A percentile compares a stretch with the other conserved stretches of the same genome.
Conservation (phyloP, 2,329 filamentous ascomycete genomes). For the Talaromyces piceae region DNA sequence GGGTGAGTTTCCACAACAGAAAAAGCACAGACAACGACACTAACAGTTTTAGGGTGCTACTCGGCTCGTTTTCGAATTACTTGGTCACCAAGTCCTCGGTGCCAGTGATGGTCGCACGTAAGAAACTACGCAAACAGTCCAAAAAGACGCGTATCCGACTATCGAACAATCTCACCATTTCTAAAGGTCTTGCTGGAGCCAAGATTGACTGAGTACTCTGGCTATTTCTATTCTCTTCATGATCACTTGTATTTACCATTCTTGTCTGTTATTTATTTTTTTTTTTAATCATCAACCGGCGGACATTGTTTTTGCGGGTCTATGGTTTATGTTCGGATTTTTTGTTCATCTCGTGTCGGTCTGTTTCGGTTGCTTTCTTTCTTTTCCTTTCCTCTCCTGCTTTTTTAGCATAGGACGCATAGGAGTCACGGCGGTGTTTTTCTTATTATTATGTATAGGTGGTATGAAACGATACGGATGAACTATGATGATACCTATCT, state of each 20-base stretch:
- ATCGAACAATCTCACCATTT: constrained; percentile 73
- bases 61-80: constrained; percentile 96
- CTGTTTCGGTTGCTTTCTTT: neutral
- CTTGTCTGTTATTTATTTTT: constrained; percentile 1
- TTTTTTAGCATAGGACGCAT: neutral
- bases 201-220: constrained; percentile 57
- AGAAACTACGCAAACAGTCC: constrained; percentile 77
- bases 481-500: constrained; percentile 3
- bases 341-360: no score
- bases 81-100: constrained; percentile 93
- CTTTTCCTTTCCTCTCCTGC: no score
- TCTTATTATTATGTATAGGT: neutral
- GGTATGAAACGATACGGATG: neutral
- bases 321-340: neutral
- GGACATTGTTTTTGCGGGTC: neutral
- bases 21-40: neutral
- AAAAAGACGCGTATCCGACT: constrained; percentile 65
- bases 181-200: constrained; percentile 60
- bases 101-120: constrained; percentile 95
- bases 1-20: constrained; percentile 52
- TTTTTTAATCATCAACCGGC: neutral
- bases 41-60: constrained; percentile 59
- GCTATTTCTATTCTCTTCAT: no score
- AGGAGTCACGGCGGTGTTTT: neutral
- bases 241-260: neutral